These are phyloP conservation scores for Cordyceps pruinosa DNA, from an alignment of 2,329 filamentous ascomycete genomes.

Conservation along the genomic window DNA sequence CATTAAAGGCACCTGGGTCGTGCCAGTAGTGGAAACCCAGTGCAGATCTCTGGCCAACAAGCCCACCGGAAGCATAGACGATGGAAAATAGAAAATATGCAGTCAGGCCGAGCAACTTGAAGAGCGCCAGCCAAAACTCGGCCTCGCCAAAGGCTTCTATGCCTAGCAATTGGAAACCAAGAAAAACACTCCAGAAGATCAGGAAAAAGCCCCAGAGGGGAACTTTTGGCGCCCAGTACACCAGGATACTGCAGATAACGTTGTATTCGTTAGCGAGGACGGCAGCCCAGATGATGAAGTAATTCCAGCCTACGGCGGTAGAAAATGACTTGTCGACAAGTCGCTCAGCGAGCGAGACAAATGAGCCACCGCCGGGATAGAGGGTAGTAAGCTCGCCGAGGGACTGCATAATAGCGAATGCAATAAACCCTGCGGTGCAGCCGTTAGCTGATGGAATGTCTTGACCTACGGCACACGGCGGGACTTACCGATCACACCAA, in stretches of 20 bases:
- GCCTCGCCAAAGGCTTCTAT: slow-evolving; percentile 71
- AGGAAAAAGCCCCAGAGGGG: slow-evolving; percentile 64
- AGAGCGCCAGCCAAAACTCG: slow-evolving; percentile 70
- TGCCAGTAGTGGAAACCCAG: slow-evolving; percentile 68
- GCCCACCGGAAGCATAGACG: slow-evolving; percentile 62
- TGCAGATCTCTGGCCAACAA: slow-evolving; percentile 47
- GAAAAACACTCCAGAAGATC: slow-evolving; percentile 67
- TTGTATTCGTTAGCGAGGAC: slow-evolving; percentile 68
- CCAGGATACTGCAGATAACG: slow-evolving; percentile 57
- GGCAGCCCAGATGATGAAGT: slow-evolving; percentile 60
- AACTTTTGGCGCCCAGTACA: slow-evolving; percentile 56
- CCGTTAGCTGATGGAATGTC: slow-evolving; percentile 15
- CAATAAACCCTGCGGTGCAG: slow-evolving; percentile 44
- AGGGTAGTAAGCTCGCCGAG: slow-evolving; percentile 68
- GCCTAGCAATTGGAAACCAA: slow-evolving; percentile 62
- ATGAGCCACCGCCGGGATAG: slow-evolving; percentile 64
- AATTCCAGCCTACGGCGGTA: slow-evolving; percentile 65
- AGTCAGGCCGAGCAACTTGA: slow-evolving; percentile 63
- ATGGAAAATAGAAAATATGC: slow-evolving; percentile 71
- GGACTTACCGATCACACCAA: slow-evolving; percentile 53
- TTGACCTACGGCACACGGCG: not conserved
- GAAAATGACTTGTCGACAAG: slow-evolving; percentile 66
- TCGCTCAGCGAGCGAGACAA: slow-evolving; percentile 62
- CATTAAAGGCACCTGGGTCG: slow-evolving; percentile 60
- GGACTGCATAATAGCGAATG: slow-evolving; percentile 62